Conservation (phyloP, 352 stramenopile genomes). For the Stephanocyclus meneghinianus region DNA sequence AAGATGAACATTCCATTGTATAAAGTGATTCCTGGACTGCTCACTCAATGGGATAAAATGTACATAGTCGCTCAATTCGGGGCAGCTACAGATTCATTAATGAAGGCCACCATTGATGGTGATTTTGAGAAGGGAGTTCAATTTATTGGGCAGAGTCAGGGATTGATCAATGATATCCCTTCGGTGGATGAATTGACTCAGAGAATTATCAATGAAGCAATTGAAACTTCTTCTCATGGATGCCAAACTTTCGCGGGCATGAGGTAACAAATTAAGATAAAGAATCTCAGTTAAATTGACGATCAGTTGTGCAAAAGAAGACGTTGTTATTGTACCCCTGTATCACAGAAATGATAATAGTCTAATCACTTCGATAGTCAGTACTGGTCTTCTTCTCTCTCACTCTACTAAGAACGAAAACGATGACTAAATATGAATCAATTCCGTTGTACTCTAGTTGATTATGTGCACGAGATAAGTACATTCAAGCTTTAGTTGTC, state of each 20-base stretch:
- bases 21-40: slow-evolving; percentile 76
- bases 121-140: slow-evolving; percentile 78
- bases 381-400: too few species aligned
- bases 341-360: too few species aligned
- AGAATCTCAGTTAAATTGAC: background rate
- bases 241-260: slow-evolving; percentile 25
- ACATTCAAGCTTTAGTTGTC: too few species aligned
- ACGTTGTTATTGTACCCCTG: too few species aligned
- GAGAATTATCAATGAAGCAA: slow-evolving; percentile 64
- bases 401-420: too few species aligned
- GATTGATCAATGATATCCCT: slow-evolving; percentile 79
- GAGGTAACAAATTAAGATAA: background rate
- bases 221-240: slow-evolving; percentile 19
- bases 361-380: too few species aligned
- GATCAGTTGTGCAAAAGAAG: too few species aligned
- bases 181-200: slow-evolving; percentile 71
- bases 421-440: too few species aligned
- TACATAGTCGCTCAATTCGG: slow-evolving; percentile 81
- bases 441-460: too few species aligned
- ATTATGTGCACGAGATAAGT: background rate
- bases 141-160: slow-evolving; percentile 81
- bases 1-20: slow-evolving; percentile 74
- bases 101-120: slow-evolving; percentile 75
- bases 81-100: slow-evolving; percentile 77
- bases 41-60: slow-evolving; percentile 81